These are phyloP conservation scores for Blastocystis sp. DNA, from an alignment of 352 stramenopile genomes.

Conservation along the genomic window DNA sequence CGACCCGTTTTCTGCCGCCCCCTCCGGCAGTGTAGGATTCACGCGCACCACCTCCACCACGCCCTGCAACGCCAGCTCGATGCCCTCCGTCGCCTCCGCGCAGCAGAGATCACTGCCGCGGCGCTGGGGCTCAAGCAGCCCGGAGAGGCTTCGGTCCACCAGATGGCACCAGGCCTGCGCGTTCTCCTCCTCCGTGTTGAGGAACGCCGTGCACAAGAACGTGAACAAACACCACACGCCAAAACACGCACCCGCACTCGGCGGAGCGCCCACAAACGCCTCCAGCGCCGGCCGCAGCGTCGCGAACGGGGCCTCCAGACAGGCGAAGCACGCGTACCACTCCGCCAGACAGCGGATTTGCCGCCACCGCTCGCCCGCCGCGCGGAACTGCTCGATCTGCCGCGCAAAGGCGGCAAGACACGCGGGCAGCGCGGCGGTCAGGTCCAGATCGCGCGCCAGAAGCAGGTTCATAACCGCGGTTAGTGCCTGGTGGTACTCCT, in stretches of 20 bases:
- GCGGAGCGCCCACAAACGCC: neutral
- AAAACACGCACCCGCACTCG: neutral
- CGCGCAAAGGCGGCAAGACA: neutral
- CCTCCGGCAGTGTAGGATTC: neutral
- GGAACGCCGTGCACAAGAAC: neutral
- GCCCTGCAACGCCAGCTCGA: neutral
- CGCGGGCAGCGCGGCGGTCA: neutral
- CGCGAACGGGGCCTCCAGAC: neutral
- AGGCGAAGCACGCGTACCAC: neutral
- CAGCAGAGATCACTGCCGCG: neutral
- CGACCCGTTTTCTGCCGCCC: neutral
- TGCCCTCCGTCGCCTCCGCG: neutral
- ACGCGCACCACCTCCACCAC: neutral
- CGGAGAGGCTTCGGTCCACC: neutral
- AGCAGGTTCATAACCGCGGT: conserved; percentile 9
- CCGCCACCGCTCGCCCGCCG: neutral
- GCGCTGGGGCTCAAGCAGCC: neutral
- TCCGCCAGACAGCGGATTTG: neutral
- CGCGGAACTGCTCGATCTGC: neutral
- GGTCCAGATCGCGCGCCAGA: neutral
- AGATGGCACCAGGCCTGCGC: neutral
- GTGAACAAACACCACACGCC: neutral
- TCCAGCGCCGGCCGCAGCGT: neutral
- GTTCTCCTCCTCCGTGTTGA: neutral
- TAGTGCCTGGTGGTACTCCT: conserved; percentile 15